These are phyloP conservation scores for Galerina marginata DNA, from an alignment of 768 basidiomycete genomes.

Conservation along the genomic window DNA sequence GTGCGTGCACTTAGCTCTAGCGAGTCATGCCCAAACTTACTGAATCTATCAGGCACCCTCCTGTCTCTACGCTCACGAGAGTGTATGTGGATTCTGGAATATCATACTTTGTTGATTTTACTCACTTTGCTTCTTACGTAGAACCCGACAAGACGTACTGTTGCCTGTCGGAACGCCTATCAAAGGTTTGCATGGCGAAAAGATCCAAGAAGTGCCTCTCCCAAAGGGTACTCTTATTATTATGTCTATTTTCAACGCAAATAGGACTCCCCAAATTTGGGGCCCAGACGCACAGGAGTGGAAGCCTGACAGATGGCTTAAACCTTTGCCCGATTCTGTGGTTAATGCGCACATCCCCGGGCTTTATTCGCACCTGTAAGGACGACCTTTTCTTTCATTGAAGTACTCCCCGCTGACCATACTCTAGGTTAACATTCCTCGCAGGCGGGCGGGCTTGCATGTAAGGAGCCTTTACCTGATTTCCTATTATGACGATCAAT, in stretches of 20 bases:
- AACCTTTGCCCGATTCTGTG: constrained; percentile 23
- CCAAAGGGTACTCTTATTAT: constrained; percentile 47
- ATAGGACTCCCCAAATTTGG: constrained; percentile 45
- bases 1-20: constrained; percentile 25
- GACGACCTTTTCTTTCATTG: neutral
- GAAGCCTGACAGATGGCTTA: constrained; percentile 31
- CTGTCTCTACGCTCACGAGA: constrained; percentile 8
- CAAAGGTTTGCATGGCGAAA: constrained; percentile 38
- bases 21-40: neutral
- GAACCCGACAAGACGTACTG: constrained; percentile 1
- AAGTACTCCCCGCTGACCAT: neutral
- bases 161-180: constrained; percentile 36
- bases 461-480: constrained; percentile 7
- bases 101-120: neutral
- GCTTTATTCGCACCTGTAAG: constrained; percentile 24
- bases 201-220: constrained; percentile 42
- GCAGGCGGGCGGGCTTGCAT: constrained; percentile 30
- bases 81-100: constrained; percentile 7
- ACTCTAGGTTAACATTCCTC: constrained; percentile 28
- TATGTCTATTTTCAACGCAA: constrained; percentile 41
- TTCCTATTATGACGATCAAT: neutral
- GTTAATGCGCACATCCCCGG: constrained; percentile 22
- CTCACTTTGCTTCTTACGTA: neutral
- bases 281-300: constrained; percentile 30
- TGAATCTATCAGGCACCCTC: constrained; percentile 21